phyloP scores from a whole-genome alignment of 1,284 basidiomycete genomes.

The Ceratobasidium sp. region DNA sequence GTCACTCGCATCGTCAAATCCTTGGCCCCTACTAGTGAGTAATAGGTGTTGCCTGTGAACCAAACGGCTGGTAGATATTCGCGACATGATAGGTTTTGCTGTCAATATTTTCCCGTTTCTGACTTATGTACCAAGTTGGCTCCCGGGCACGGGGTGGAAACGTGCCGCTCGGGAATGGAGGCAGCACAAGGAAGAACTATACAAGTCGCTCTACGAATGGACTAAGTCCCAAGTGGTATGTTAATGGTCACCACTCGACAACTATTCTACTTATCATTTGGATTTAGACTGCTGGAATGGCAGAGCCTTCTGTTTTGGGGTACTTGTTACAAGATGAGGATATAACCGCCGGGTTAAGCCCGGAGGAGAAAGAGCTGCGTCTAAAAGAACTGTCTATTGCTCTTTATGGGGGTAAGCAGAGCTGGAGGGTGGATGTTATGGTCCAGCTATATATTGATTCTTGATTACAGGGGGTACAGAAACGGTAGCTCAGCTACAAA shows the following conservation, averaged over 20 bases:
- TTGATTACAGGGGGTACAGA: constrained; percentile 20
- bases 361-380: no score
- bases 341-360: no score
- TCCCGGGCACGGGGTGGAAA: constrained; percentile 2
- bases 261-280: not conserved
- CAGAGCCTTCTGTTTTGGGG: not conserved
- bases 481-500: constrained; percentile 1
- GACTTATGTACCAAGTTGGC: constrained; percentile 1
- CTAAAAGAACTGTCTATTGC: no score
- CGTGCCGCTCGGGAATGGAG: constrained; percentile 10
- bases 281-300: constrained; percentile 2
- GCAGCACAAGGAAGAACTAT: not conserved
- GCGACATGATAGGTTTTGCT: not conserved
- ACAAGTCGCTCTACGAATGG: not conserved
- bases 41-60: no score
- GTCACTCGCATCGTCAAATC: no score
- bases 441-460: no score
- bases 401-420: no score
- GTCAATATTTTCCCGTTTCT: constrained; percentile 27
- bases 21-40: not conserved
- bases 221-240: constrained; percentile 15
- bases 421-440: no score
- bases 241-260: not conserved
- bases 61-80: no score
- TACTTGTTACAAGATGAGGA: no score